A percentile compares a stretch with the other conserved stretches of the same genome.
These are phyloP conservation scores for Dalechampia spathulata DNA, from an alignment of 441 rosid species.

Conservation along the genomic window DNA sequence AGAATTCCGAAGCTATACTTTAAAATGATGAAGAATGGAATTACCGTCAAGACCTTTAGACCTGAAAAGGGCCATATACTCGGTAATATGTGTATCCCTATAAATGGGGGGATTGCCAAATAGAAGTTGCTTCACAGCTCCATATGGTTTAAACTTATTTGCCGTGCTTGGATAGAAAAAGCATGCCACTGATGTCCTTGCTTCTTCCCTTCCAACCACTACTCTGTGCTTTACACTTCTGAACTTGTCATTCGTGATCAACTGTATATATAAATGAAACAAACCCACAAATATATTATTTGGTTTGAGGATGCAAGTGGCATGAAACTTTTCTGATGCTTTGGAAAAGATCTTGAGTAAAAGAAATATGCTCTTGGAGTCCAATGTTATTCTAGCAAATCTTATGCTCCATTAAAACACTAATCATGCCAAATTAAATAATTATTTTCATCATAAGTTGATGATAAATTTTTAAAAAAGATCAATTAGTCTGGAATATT, in stretches of 20 bases:
- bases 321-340: too few species aligned
- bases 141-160: constrained; percentile 22
- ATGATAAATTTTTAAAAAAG: too few species aligned
- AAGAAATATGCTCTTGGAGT: too few species aligned
- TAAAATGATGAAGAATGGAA: constrained; percentile 27
- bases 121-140: constrained; percentile 31
- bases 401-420: too few species aligned
- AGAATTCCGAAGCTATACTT: constrained; percentile 2
- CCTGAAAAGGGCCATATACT: constrained; percentile 25
- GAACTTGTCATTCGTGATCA: constrained; percentile 35
- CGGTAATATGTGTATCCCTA: constrained; percentile 24
- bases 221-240: constrained; percentile 50
- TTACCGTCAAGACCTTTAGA: constrained; percentile 32
- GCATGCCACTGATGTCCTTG: constrained; percentile 34
- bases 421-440: too few species aligned
- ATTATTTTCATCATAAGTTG: too few species aligned
- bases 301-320: too few species aligned
- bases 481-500: too few species aligned
- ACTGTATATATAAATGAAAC: constrained; percentile 9
- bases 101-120: constrained; percentile 25
- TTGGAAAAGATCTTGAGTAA: too few species aligned
- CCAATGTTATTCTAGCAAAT: too few species aligned
- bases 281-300: too few species aligned
- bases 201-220: constrained; percentile 10
- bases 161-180: constrained; percentile 30